Percentiles rank a stretch among this genome's conserved stretches.
Conservation (phyloP, 768 basidiomycete genomes). For the Pleurotus djamor region DNA sequence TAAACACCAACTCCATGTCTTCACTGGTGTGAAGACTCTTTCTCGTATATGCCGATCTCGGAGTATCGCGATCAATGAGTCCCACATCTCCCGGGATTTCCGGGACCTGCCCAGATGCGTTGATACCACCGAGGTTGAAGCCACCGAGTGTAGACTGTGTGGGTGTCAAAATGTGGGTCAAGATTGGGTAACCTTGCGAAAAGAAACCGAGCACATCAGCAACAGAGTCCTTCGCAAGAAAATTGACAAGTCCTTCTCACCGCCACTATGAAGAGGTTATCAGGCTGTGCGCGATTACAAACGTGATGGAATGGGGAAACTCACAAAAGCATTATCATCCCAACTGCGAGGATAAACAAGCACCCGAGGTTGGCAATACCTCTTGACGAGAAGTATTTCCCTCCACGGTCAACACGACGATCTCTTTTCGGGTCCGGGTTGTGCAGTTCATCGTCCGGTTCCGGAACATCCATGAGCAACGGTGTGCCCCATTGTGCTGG, state of each 20-base stretch:
- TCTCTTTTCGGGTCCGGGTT: slow-evolving; percentile 60
- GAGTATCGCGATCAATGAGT: slow-evolving; percentile 80
- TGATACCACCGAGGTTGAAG: slow-evolving; percentile 76
- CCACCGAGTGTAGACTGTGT: slow-evolving; percentile 47
- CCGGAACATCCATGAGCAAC: slow-evolving; percentile 39
- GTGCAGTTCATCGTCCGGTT: slow-evolving; percentile 64
- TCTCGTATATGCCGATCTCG: slow-evolving; percentile 49
- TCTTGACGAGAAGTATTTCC: slow-evolving; percentile 56
- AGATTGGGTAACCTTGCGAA: slow-evolving; percentile 44
- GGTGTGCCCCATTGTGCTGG: slow-evolving; percentile 48
- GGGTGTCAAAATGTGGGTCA: slow-evolving; percentile 40
- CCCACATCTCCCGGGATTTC: slow-evolving; percentile 55
- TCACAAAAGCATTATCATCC: slow-evolving; percentile 54
- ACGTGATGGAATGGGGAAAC: slow-evolving; percentile 20
- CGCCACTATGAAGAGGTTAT: slow-evolving; percentile 28
- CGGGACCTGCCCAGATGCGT: slow-evolving; percentile 71
- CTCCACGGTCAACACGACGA: slow-evolving; percentile 50
- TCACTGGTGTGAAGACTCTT: slow-evolving; percentile 47
- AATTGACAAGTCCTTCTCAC: slow-evolving; percentile 16
- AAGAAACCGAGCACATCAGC: background rate
- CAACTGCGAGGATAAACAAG: slow-evolving; percentile 50
- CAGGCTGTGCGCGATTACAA: background rate
- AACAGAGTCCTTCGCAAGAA: background rate
- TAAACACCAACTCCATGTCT: slow-evolving; percentile 60
- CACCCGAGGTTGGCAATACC: slow-evolving; percentile 71